A percentile compares a stretch with the other conserved stretches of the same genome.
phyloP scores from a whole-genome alignment of 2,329 filamentous ascomycete species.

The Beauveria brongniartii region DNA sequence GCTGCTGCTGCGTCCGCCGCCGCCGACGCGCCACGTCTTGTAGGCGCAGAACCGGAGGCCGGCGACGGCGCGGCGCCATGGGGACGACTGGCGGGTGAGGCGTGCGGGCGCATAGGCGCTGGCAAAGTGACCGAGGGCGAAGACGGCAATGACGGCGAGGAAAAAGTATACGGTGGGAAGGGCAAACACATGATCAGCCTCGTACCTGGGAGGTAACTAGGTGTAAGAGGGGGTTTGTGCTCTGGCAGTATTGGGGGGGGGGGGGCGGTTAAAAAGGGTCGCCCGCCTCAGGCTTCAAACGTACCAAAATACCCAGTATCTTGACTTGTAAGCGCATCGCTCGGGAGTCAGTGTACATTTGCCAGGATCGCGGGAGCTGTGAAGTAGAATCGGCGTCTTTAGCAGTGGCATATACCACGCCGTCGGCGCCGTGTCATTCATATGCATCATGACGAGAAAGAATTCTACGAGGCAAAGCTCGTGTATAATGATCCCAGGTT shows the following conservation, averaged over 20 bases:
- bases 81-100: slow-evolving; percentile 19
- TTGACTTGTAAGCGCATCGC: slow-evolving; percentile 36
- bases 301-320: slow-evolving; percentile 42
- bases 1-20: slow-evolving; percentile 25
- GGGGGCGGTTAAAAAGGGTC: no score
- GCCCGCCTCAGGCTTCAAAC: background rate
- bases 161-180: slow-evolving; percentile 46
- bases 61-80: slow-evolving; percentile 29
- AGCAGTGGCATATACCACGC: slow-evolving; percentile 13
- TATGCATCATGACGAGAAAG: background rate
- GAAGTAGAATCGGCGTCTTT: slow-evolving; percentile 9
- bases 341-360: slow-evolving; percentile 28
- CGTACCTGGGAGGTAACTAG: slow-evolving; percentile 13
- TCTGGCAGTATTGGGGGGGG: background rate
- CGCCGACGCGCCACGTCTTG: slow-evolving; percentile 16
- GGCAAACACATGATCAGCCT: slow-evolving; percentile 45
- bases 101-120: slow-evolving; percentile 22
- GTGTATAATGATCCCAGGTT: background rate
- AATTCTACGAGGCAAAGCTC: background rate
- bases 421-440: slow-evolving; percentile 1
- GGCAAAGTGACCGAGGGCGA: slow-evolving; percentile 30
- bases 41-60: slow-evolving; percentile 16
- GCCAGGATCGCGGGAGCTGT: slow-evolving; percentile 13
- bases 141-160: slow-evolving; percentile 38
- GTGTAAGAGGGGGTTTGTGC: background rate